phyloP scores from a whole-genome alignment of 2,329 filamentous ascomycete species.

The Didymella pomorum region DNA sequence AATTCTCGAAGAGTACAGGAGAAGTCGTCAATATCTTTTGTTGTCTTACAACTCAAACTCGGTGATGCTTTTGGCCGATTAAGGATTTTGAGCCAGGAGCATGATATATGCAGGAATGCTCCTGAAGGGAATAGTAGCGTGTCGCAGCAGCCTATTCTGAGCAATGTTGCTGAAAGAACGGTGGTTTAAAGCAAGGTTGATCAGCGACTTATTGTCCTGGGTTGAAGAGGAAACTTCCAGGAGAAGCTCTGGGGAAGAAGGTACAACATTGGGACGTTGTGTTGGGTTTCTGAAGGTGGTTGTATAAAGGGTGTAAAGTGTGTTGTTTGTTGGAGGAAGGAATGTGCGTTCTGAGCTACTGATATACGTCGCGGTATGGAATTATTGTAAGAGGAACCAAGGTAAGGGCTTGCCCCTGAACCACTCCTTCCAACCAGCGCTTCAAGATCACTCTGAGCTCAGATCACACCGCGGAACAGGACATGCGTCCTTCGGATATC shows the following conservation, averaged over 20 bases:
- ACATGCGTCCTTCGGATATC: no score
- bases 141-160: not conserved
- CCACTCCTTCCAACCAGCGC: not conserved
- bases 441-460: no score
- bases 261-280: not conserved
- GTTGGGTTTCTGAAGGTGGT: not conserved
- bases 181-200: constrained; percentile 3
- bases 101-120: not conserved
- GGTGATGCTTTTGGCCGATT: not conserved
- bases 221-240: not conserved
- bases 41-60: no score
- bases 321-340: not conserved
- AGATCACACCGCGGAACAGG: no score
- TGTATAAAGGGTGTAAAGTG: not conserved
- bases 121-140: not conserved
- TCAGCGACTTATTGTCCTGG: no score
- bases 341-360: not conserved
- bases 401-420: not conserved
- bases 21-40: no score
- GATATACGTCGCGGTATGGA: not conserved
- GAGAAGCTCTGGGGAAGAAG: not conserved
- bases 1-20: not conserved
- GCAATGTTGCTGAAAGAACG: not conserved
- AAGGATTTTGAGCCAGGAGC: not conserved
- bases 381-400: not conserved